Percentiles rank a stretch among this genome's conserved stretches.
Conservation (phyloP, 140 eudicot genomes). For the Artemisia princeps region DNA sequence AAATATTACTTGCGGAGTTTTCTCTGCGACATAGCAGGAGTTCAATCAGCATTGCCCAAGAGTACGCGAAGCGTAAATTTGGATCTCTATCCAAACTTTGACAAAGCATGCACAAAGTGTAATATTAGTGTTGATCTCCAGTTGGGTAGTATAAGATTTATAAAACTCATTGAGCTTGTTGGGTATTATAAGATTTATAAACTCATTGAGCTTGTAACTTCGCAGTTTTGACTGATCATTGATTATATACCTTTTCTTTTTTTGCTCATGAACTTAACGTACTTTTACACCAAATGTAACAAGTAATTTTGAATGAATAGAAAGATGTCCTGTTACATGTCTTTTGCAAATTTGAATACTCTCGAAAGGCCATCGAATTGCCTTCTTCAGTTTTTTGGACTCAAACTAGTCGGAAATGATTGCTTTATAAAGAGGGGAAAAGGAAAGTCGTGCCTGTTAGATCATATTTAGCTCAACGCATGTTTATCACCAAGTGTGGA, state of each 20-base stretch:
- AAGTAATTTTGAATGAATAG: neutral
- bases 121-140: neutral
- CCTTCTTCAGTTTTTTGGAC: too few species aligned
- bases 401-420: too few species aligned
- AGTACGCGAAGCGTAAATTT: slow-evolving; percentile 62
- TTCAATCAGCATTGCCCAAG: slow-evolving; percentile 58
- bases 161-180: neutral
- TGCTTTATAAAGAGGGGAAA: too few species aligned
- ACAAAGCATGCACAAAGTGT: slow-evolving; percentile 5
- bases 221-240: neutral
- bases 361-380: neutral
- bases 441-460: too few species aligned
- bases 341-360: neutral
- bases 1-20: slow-evolving; percentile 86
- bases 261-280: neutral
- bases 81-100: slow-evolving; percentile 35
- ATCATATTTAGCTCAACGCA: too few species aligned
- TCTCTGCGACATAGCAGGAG: slow-evolving; percentile 68
- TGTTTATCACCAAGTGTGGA: too few species aligned
- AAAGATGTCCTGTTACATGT: neutral
- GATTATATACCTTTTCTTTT: neutral
- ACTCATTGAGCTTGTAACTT: slow-evolving; percentile 10
- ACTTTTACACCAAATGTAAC: neutral
- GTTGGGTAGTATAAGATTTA: neutral
- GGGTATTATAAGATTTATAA: too few species aligned